phyloP scores from a whole-genome alignment of 148 eudicot genomes.

The Arctostaphylos glauca region DNA sequence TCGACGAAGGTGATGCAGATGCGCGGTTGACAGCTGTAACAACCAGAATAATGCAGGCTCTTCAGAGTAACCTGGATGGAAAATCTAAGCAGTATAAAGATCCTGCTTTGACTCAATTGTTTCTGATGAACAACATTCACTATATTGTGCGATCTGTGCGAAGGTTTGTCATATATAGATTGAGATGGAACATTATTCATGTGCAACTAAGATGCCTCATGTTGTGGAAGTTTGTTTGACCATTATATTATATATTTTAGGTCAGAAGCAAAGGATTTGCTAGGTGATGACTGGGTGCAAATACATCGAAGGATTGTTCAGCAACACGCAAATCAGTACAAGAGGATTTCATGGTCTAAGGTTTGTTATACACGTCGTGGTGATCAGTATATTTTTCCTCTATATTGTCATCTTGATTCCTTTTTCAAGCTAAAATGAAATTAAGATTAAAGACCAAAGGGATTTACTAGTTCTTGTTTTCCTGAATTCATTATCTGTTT shows the following conservation, averaged over 20 bases:
- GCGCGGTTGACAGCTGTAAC: conserved; percentile 59
- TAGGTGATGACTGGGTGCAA: conserved; percentile 99
- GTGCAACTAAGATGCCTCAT: background rate
- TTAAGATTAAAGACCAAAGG: background rate
- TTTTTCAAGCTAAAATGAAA: background rate
- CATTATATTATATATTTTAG: conserved; percentile 27
- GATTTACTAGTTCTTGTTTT: background rate
- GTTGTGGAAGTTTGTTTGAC: background rate
- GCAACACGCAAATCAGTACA: conserved; percentile 96
- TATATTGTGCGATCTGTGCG: conserved; percentile 94
- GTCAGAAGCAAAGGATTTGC: conserved; percentile 89
- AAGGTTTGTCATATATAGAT: conserved; percentile 43
- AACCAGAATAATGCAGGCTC: conserved; percentile 81
- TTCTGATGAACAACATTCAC: conserved; percentile 96
- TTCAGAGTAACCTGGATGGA: conserved; percentile 77
- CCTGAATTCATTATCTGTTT: background rate
- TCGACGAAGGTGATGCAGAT: conserved; percentile 45
- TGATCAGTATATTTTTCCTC: background rate
- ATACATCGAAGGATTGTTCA: conserved; percentile 91
- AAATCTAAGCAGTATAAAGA: conserved; percentile 93
- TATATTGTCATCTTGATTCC: background rate
- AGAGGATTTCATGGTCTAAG: conserved; percentile 96
- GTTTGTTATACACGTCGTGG: conserved; percentile 26
- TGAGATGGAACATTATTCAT: background rate
- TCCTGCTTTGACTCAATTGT: conserved; percentile 75